Conservation (phyloP, 2,329 filamentous ascomycete species). For the Samsoniella hepiali region DNA sequence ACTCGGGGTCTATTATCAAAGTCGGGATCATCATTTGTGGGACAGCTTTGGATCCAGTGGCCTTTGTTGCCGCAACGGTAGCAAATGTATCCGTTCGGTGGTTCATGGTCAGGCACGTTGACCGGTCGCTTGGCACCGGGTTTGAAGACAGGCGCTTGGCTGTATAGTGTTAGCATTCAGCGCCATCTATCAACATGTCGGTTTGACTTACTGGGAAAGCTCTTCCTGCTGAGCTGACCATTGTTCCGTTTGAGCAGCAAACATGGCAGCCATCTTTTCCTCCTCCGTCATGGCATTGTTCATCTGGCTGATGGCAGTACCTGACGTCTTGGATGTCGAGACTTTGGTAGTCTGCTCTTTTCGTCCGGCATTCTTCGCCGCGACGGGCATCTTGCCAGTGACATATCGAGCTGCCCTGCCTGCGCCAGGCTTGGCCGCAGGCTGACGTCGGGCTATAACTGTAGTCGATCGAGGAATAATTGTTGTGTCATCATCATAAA, state of each 20-base stretch:
- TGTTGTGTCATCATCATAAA: slow-evolving; percentile 97
- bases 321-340: slow-evolving; percentile 50
- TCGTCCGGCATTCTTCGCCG: slow-evolving; percentile 75
- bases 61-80: slow-evolving; percentile 96
- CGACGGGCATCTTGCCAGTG: slow-evolving; percentile 89
- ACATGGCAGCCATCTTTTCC: slow-evolving; percentile 89
- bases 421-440: slow-evolving; percentile 78
- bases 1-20: slow-evolving; percentile 92
- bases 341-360: slow-evolving; percentile 61
- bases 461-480: slow-evolving; percentile 94
- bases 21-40: slow-evolving; percentile 96
- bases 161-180: slow-evolving; percentile 37
- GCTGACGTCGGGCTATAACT: slow-evolving; percentile 82
- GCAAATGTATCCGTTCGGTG: slow-evolving; percentile 91
- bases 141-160: slow-evolving; percentile 61
- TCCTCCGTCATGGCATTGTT: slow-evolving; percentile 85
- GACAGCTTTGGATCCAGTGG: slow-evolving; percentile 98
- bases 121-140: slow-evolving; percentile 61
- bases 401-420: slow-evolving; percentile 93
- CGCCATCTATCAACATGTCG: background rate
- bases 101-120: slow-evolving; percentile 87
- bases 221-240: slow-evolving; percentile 93
- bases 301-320: slow-evolving; percentile 61
- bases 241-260: slow-evolving; percentile 82
- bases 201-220: slow-evolving; percentile 68